Percentiles rank a stretch among this genome's conserved stretches.
Evolutionary conservation across 805 yeast genomes (phyloP).

Genomic region (Saturnispora saitoi): DNA sequence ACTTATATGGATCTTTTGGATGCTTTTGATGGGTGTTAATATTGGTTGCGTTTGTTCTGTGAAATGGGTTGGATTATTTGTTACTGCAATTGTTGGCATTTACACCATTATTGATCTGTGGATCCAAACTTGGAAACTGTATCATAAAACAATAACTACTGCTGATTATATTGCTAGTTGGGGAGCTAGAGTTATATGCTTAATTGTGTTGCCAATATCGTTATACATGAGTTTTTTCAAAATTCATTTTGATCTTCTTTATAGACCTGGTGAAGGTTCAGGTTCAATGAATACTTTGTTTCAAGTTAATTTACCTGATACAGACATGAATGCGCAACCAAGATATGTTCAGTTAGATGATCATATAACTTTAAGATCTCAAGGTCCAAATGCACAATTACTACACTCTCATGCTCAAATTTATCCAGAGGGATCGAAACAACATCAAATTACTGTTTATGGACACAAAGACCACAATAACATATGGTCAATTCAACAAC

Average conservation of each 20-base stretch:
- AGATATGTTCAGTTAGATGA: constrained; percentile 58
- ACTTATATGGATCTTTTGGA: constrained; percentile 42
- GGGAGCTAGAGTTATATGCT: constrained; percentile 54
- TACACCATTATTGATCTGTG: constrained; percentile 85
- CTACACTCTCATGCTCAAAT: constrained; percentile 80
- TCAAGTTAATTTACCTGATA: constrained; percentile 75
- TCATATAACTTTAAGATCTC: constrained; percentile 54
- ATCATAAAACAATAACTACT: constrained; percentile 43
- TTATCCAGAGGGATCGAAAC: constrained; percentile 88
- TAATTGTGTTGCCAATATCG: constrained; percentile 53
- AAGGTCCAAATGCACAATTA: constrained; percentile 63
- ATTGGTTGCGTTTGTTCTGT: constrained; percentile 80
- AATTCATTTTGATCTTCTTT: constrained; percentile 64
- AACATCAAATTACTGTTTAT: constrained; percentile 93
- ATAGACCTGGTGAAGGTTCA: constrained; percentile 80
- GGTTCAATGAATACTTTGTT: constrained; percentile 82
- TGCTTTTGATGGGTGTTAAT: constrained; percentile 52
- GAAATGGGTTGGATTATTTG: constrained; percentile 82
- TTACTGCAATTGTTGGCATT: constrained; percentile 80
- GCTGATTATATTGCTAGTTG: constrained; percentile 50
- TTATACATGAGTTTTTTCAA: constrained; percentile 64
- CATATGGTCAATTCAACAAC: constrained; percentile 47
- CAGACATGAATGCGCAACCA: constrained; percentile 58
- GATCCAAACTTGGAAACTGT: constrained; percentile 62
- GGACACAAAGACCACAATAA: constrained; percentile 88